Base-by-base conservation (phyloP, 1,139 yeast species). In the Hemisphaericaspora lyxosophila region DNA sequence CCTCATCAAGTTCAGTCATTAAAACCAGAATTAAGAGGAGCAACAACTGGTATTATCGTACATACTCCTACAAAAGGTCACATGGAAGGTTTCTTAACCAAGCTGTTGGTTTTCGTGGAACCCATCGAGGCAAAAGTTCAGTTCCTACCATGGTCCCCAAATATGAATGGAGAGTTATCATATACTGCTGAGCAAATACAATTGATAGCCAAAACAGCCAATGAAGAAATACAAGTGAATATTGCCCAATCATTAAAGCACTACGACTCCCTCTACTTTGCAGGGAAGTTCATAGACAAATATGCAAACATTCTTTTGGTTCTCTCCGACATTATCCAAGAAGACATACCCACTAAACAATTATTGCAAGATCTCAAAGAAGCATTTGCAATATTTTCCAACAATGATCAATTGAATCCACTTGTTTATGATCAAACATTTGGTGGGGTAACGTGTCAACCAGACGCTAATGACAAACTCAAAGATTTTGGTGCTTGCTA, bases 261-360 rank as follows among this genome's bases (percentile, higher is more conserved):
- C 7, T 62, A 70, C 53, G 71, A 78, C 38, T 71, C 78, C 11
- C 82, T 75, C 47, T 86, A 85, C 57, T 75, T 66, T 47, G 67
- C 85, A 5, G 94, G 92, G 33, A 85, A 85, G 59, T 71, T 76
- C n/a, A 53, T 82, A 33, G 92, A 84, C 60, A 85, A 84, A 61
- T 85, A 78, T 54, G 89, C 92, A 7, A 80, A 82, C 57, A 74
- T 85, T 37, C 66, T 84, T 36, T 72, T 82, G 43, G 85, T 82
- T 7, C 76, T 81, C 30, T 65, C 75, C 45, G 85, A 80, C 34
- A 72, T 85, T 38, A 61, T 85, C 38, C 60, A 73, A 35, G 83
- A 83, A 50, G 70, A 72, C 4, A 68, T 55, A 5, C 73, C 73
- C 15, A 65, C 88, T 9, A 51, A 64, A 30, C 54, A 69, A 12